A percentile compares a stretch with the other conserved stretches of the same genome.
Conservation (phyloP, 768 basidiomycete genomes). For the Russula foetens region DNA sequence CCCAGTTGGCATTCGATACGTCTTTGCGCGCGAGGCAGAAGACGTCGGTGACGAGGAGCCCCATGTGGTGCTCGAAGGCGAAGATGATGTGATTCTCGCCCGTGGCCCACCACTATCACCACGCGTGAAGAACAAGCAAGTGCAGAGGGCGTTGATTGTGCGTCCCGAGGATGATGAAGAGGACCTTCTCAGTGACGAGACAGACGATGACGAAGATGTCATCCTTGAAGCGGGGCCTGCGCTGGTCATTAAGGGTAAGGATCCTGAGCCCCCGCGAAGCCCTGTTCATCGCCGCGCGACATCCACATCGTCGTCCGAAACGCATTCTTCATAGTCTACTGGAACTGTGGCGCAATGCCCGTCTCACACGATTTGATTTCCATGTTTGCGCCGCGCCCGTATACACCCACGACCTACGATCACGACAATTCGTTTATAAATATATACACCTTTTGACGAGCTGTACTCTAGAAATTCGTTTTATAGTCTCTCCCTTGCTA, state of each 20-base stretch:
- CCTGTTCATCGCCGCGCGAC: conserved; percentile 2
- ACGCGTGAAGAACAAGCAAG: conserved; percentile 33
- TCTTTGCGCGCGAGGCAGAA: conserved; percentile 59
- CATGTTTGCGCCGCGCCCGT: neutral
- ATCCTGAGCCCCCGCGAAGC: neutral
- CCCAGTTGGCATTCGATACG: conserved; percentile 81
- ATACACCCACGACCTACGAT: neutral
- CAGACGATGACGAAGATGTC: conserved; percentile 50
- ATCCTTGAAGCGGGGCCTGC: conserved; percentile 71
- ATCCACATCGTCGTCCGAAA: neutral
- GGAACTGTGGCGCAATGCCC: neutral
- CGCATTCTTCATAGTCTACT: neutral
- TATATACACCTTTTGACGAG: neutral
- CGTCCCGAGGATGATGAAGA: conserved; percentile 27
- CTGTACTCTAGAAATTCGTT: conserved; percentile 11
- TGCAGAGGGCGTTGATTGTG: conserved; percentile 23
- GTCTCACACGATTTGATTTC: neutral
- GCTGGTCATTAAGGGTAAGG: conserved; percentile 34
- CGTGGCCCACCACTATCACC: conserved; percentile 43
- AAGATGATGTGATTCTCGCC: conserved; percentile 38
- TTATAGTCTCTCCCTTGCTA: neutral
- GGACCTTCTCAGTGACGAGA: conserved; percentile 24
- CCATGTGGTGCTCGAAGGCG: conserved; percentile 31
- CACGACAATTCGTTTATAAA: neutral
- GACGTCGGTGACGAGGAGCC: conserved; percentile 30